Base-by-base conservation (phyloP, 2,329 filamentous ascomycete species). In the Pseudohalonectria lignicola region DNA sequence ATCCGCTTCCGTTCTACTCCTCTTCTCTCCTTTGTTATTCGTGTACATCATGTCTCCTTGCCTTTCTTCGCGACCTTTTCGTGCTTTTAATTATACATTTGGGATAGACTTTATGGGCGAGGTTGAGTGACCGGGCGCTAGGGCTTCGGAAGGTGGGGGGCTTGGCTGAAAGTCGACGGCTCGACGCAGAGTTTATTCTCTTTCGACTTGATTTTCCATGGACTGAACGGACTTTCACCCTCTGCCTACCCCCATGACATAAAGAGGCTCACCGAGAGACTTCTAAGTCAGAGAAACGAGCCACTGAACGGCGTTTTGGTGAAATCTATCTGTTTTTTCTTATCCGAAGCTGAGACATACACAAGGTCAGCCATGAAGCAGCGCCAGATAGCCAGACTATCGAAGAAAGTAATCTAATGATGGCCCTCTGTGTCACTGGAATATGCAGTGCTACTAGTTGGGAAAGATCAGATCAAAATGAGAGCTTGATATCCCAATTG, bases 41-140 rank as follows among this genome's bases (percentile, higher is more conserved):
- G 16, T 41, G 32, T 41, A 36, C 13, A 32, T 31, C 31, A 33
- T 25, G 18, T 35, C 21, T 33, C 17, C 15, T 5, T 35, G 23
- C 31, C 26, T 20, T 18, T 35, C 30, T 25, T 33, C 18, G 26
- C 9, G 19, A 9, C 15, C 18, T 25, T 34, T 17, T 34, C 21
- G 26, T 34, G 8, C 13, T 38, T 33, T 26, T 38, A 17, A 25
- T 35, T 28, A 15, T 7, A 11, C 32, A 6, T 38, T 38, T 38
- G 30, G 21, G 21, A 38, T 33, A 38, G 36, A 33, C 21, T 17
- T 33, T 11, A 31, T 20, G 23, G n/a, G n/a, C n/a, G n/a, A n/a
- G n/a, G n/a, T n/a, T n/a, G n/a, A n/a, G n/a, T n/a, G n/a, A n/a
- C n/a, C n/a, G n/a, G n/a, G n/a, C n/a, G n/a, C n/a, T n/a, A n/a